Conservation (phyloP, 306 rosid genomes). For the Prunus mume region DNA sequence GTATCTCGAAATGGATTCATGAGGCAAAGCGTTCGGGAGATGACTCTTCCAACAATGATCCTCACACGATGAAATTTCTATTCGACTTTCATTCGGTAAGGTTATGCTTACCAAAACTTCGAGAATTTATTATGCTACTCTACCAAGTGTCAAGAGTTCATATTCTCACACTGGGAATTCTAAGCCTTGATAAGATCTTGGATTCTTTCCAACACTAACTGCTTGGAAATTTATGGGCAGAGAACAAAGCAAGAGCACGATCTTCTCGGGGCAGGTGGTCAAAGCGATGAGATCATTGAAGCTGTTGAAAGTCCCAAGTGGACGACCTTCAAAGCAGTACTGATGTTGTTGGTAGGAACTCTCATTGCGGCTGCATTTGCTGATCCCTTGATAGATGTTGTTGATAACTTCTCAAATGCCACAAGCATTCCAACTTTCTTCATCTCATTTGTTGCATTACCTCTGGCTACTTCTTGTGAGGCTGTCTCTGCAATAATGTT, state of each 20-base stretch:
- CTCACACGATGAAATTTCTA: slow-evolving; percentile 42
- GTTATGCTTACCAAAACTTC: slow-evolving; percentile 14
- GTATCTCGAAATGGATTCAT: slow-evolving; percentile 60
- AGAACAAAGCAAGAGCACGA: slow-evolving; percentile 68
- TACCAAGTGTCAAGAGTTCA: no score
- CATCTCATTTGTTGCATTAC: slow-evolving; percentile 80
- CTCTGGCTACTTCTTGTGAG: slow-evolving; percentile 92
- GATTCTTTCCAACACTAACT: neutral
- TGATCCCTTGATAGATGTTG: slow-evolving; percentile 87
- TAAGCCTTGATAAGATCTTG: no score
- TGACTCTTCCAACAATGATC: slow-evolving; percentile 47
- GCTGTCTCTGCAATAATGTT: slow-evolving; percentile 86
- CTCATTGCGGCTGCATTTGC: slow-evolving; percentile 78
- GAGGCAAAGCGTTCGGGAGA: slow-evolving; percentile 34
- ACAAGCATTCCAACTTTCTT: slow-evolving; percentile 89
- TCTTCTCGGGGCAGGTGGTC: slow-evolving; percentile 52
- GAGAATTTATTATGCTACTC: no score
- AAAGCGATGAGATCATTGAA: slow-evolving; percentile 44
- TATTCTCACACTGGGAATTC: no score
- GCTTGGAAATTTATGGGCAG: slow-evolving; percentile 40
- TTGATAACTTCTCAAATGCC: slow-evolving; percentile 85
- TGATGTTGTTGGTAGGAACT: slow-evolving; percentile 62
- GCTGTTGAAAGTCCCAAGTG: slow-evolving; percentile 34
- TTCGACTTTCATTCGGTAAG: slow-evolving; percentile 55
- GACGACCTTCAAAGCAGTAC: slow-evolving; percentile 55